These are phyloP conservation scores for Trichocladium antarcticum DNA, from an alignment of 495 filamentous ascomycete species.

Conservation along the genomic window DNA sequence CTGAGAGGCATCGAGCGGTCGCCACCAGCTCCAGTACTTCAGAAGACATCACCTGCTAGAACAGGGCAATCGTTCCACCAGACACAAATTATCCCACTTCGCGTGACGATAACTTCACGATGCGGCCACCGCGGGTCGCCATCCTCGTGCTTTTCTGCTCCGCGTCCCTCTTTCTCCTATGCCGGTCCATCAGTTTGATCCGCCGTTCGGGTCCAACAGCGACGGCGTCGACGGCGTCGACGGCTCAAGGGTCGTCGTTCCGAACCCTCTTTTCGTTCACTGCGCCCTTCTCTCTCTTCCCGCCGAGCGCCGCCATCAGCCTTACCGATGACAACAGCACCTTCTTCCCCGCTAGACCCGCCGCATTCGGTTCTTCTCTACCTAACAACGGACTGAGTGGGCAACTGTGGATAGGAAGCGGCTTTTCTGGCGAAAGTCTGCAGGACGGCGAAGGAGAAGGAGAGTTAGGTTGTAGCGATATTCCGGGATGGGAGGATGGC, in stretches of 20 bases:
- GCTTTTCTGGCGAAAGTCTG: constrained; percentile 65
- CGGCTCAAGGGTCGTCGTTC: constrained; percentile 27
- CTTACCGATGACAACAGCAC: constrained; percentile 97
- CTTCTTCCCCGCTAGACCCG: constrained; percentile 85
- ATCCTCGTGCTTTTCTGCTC: constrained; percentile 38
- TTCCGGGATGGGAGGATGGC: constrained; percentile 71
- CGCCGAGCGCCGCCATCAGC: constrained; percentile 87
- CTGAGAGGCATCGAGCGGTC: constrained; percentile 11
- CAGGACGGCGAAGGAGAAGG: constrained; percentile 58
- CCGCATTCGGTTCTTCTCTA: constrained; percentile 79
- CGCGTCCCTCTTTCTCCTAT: constrained; percentile 38
- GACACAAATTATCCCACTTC: background rate
- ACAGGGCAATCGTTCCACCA: background rate
- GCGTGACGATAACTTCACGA: constrained; percentile 17
- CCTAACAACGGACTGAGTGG: constrained; percentile 67
- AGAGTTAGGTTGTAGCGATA: constrained; percentile 94
- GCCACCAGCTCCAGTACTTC: background rate
- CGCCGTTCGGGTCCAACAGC: constrained; percentile 18
- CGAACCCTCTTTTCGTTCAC: constrained; percentile 39
- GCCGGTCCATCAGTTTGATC: constrained; percentile 31
- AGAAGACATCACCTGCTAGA: background rate
- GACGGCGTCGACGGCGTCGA: constrained; percentile 17
- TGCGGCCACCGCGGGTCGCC: constrained; percentile 38
- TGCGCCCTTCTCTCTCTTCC: constrained; percentile 64
- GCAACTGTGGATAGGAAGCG: constrained; percentile 80